phyloP scores from a whole-genome alignment of 805 yeast species.

The Ogataea ganodermae region DNA sequence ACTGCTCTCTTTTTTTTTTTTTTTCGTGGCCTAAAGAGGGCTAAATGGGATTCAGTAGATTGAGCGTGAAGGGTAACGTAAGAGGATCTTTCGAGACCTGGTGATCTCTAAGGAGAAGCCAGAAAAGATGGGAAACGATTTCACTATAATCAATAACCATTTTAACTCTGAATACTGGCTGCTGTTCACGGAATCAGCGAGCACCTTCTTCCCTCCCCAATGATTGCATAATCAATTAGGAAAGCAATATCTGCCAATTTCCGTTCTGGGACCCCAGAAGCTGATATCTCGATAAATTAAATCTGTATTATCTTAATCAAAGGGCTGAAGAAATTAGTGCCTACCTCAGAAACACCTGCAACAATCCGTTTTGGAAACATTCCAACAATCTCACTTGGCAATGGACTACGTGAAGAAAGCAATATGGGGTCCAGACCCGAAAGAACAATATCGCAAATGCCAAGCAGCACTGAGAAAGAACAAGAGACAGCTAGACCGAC shows the following conservation, averaged over 20 bases:
- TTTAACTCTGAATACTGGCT: too few relatives aligned
- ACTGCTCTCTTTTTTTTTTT: background rate
- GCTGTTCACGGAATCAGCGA: too few relatives aligned
- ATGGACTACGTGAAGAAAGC: constrained; percentile 88
- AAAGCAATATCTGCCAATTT: constrained; percentile 1
- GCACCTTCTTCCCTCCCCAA: background rate
- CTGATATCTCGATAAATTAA: background rate
- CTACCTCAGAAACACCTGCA: too few relatives aligned
- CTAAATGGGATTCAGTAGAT: background rate
- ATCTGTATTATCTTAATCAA: constrained; percentile 1
- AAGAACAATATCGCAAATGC: constrained; percentile 81
- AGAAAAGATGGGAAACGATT: background rate
- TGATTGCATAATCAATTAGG: background rate
- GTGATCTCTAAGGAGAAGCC: too few relatives aligned
- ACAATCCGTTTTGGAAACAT: background rate
- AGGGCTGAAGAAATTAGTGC: background rate
- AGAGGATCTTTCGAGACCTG: too few relatives aligned
- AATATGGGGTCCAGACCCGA: constrained; percentile 96
- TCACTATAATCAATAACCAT: too few relatives aligned
- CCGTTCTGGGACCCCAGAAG: background rate
- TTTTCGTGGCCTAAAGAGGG: background rate
- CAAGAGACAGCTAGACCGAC: constrained; percentile 80
- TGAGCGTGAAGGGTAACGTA: background rate
- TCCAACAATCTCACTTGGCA: too few relatives aligned
- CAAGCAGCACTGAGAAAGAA: constrained; percentile 80